phyloP scores from a whole-genome alignment of 1,284 basidiomycete genomes.

The Microbotryomycetes sp. region DNA sequence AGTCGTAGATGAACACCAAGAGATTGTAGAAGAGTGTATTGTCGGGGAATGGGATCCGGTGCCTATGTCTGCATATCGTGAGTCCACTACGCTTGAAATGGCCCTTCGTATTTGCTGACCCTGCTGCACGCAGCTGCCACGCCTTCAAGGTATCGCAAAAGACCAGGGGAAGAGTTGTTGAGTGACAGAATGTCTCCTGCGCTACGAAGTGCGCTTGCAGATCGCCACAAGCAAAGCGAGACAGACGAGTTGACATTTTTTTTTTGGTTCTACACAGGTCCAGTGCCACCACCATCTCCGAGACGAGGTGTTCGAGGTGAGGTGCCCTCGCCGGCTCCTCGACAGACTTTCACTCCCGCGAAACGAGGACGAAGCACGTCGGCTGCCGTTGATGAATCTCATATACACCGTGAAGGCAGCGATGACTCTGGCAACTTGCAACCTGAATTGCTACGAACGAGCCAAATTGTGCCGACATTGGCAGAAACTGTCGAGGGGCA shows the following conservation, averaged over 20 bases:
- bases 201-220: background rate
- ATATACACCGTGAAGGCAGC: too few species aligned
- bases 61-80: background rate
- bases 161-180: constrained; percentile 20
- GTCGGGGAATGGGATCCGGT: constrained; percentile 27
- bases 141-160: constrained; percentile 18
- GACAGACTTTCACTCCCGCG: background rate
- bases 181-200: constrained; percentile 4
- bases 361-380: background rate
- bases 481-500: background rate
- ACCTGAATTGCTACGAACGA: constrained; percentile 28
- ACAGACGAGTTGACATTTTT: too few species aligned
- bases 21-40: constrained; percentile 18
- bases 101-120: too few species aligned
- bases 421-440: constrained; percentile 6
- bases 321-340: background rate
- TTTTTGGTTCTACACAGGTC: background rate
- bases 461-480: constrained; percentile 12
- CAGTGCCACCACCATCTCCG: background rate
- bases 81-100: background rate
- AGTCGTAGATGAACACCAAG: constrained; percentile 12
- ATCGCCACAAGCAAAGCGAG: background rate
- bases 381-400: too few species aligned
- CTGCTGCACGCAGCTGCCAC: constrained; percentile 5
- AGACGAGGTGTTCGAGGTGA: background rate